Evolutionary conservation across 495 filamentous ascomycete genomes (phyloP), one percentile per base, ranked within the genome.

Genomic region (Aspergillus bertholletiae): DNA sequence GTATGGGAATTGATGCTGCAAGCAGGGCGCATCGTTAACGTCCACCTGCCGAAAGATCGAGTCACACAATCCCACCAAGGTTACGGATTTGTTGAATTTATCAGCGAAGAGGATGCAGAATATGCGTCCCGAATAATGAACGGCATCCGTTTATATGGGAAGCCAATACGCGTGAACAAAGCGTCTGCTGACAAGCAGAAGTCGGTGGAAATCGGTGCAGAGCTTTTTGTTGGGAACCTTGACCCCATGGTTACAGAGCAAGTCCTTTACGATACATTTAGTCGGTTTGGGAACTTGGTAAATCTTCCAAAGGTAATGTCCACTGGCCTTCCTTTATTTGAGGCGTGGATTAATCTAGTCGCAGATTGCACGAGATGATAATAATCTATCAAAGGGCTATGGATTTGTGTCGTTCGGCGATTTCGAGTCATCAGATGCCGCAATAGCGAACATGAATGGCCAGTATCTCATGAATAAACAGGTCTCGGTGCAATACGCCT

Each of bases 1-100:
- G 85, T 99, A 62, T 96, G 90, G 86, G 94, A 97, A 79, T 81
- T 99, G 61, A 97, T 97, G 92, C 82, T 96, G 35, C 94, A 99
- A 76, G 90, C 88, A 57, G 94, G 95, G 39, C 91, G 91, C 55
- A 91, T 99, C 62, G 89, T 95, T 64, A 97, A 97, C 69, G 93
- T 99, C 46, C 94, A 99, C 69, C 80, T 99, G 48, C 94, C 94
- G 17, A 96, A 96, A 77, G 94, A 99, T 67, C 88, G 94, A 65
- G 94, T 99, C 46, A 96, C 93, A 21, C 91, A 96, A 61, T 86
- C 84, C 17, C 94, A 99, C 71, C 94, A 97, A 75, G 95, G 95
- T 51, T 99, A 96, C 80, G 94, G 94, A 53, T 99, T 99, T 68
- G 93, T 99, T 66, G 94, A 97, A 68, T 97, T 97, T 68, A 92